Evolutionary conservation across 169 alveolate genomes (phyloP), one percentile per base, ranked within the genome.

Genomic region (Cystoisospora suis): DNA sequence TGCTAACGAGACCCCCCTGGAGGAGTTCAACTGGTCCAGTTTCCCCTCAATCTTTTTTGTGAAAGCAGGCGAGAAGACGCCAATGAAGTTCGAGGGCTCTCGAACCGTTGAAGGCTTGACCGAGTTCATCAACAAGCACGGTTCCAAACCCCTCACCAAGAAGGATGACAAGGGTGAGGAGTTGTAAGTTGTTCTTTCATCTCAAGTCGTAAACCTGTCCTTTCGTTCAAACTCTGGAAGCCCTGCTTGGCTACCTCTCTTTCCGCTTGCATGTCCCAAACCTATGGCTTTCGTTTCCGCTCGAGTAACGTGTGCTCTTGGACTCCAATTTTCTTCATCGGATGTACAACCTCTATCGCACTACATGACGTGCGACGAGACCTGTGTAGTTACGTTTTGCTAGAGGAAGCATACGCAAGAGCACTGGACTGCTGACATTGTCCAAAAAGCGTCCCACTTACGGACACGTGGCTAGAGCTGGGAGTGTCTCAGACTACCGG

Each of bases 1-100:
- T 29, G 95, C 95, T 23, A 95, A 95, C 83, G 97, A 95, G 53
- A 95, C 97, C 23, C 97, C 96, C 9, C 93, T 90, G 38, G 93
- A 81, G 20, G 81, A 32, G 49, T 49, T 92, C 44, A 94, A 72
- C 38, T 91, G 94, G 94, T 47, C 47, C 81, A 91, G 94, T 40
- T 94, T 92, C 89, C 96, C 96, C 17, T 89, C 94, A 9, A 85
- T 94, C 81, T 92, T 90, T 77, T 94, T 86, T 81, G 86, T 92
- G 85, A 89, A 89, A 75, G 94, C 94, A 0, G 96, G 95, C 32
- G 59, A 77, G 61, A 45, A 69, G 59, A 45, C 58, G 47, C 94
- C 96, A 20, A 65, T 88, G 59, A 90, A 83, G 69, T 94, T 89
- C 59, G 94, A 94, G 61, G 96, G 96, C 38, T 40, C 72, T 47